Evolutionary conservation across 2,329 filamentous ascomycete species (phyloP), one percentile per base, ranked within the genome.

Genomic region (Penicillium sp.): DNA sequence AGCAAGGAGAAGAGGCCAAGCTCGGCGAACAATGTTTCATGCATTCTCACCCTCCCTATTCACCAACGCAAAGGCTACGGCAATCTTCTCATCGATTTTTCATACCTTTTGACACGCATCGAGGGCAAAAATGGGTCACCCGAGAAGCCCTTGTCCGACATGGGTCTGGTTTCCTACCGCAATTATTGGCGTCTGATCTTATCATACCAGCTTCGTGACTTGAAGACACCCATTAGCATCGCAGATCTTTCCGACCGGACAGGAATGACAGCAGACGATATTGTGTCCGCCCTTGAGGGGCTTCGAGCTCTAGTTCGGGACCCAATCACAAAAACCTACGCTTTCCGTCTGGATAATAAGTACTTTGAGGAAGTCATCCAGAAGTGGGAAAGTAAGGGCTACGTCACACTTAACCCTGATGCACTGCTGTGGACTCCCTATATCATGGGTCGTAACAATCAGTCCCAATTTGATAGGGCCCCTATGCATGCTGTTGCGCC

Each of bases 41-140:
- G 94, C 74, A 99, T 99, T 64, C 79, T 99, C 46, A 96, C 96
- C 4, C 79, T 99, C 37, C 94, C 94, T 0, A 97, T 97, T 52
- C 94, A 97, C 70, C 93, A 97, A 77, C 88, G 95, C 53, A 96
- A 97, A 73, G 94, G 94, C 54, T 99, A 97, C 65, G 94, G 95
- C 6, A 93, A 97, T 68, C 86, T 97, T 22, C 83, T 99, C 45
- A 99, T 99, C 65, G 94, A 99, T 71, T 99, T 99, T 72, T 99
- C 94, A 1, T 99, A 99, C 70, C 86, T 99, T 6, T 84, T 99
- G 45, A 97, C 95, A 0, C 86, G 92, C 49, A 90, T 95, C 1
- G 94, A 99, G 75, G 85, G 88, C 66, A 96, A 97, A 74, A 95
- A 92, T 0, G 94, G 94, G 9, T 97, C 93, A 1, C 94, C 94